Conservation (phyloP, 2,329 filamentous ascomycete species). For the Trichoderma endophyticum region DNA sequence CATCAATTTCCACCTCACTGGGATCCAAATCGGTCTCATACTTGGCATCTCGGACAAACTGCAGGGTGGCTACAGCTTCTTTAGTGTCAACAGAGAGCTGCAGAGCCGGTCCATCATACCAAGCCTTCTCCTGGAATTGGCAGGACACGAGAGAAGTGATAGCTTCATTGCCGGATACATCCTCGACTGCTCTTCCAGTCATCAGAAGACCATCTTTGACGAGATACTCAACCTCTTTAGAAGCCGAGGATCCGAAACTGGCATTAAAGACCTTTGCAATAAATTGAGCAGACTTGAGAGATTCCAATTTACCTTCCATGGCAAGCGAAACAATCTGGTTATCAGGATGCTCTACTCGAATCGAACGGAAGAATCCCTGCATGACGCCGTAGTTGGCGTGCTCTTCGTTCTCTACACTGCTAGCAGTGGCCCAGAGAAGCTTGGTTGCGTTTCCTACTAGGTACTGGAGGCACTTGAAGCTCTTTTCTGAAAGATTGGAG, state of each 20-base stretch:
- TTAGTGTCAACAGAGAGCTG: background rate
- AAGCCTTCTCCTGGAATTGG: background rate
- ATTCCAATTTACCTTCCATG: background rate
- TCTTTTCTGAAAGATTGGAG: background rate
- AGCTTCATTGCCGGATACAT: background rate
- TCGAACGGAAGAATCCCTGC: background rate
- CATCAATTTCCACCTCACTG: slow-evolving; percentile 4
- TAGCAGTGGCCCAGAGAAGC: background rate
- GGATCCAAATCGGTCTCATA: background rate
- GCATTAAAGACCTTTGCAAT: background rate
- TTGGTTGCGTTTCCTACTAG: background rate
- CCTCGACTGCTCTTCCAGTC: background rate
- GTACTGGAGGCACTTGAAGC: background rate
- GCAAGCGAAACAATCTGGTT: background rate
- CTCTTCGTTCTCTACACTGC: background rate
- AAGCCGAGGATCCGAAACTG: background rate
- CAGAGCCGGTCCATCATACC: background rate
- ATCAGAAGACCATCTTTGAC: background rate
- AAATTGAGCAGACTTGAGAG: background rate
- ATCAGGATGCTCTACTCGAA: background rate
- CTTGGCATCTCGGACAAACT: background rate
- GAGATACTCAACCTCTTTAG: background rate
- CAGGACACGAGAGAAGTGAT: background rate
- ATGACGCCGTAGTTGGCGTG: background rate
- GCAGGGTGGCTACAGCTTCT: background rate